Percentiles rank a stretch among this genome's conserved stretches.
Evolutionary conservation across 2,329 filamentous ascomycete species (phyloP).

Genomic region (Sporothrix brasiliensis): DNA sequence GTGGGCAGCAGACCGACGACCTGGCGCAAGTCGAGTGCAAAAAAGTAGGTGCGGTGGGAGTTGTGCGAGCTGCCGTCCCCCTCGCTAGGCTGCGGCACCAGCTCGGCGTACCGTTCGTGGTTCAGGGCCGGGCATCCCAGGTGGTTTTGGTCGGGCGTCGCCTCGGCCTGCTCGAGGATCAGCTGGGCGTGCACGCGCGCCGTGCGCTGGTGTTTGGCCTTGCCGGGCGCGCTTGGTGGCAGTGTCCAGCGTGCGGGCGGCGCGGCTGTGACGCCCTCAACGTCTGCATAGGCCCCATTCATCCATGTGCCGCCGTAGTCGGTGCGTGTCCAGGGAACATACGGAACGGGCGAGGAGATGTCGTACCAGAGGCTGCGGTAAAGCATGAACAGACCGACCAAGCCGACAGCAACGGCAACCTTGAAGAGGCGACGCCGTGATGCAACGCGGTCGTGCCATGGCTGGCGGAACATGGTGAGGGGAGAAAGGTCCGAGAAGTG

Average conservation of each 20-base stretch:
- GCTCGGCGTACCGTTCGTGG: neutral
- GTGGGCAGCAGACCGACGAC: slow-evolving; percentile 12
- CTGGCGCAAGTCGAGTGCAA: slow-evolving; percentile 2
- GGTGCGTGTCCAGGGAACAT: slow-evolving; percentile 15
- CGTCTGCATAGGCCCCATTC: neutral
- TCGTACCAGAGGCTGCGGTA: slow-evolving; percentile 21
- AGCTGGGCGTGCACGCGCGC: neutral
- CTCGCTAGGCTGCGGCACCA: neutral
- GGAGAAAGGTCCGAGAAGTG: neutral
- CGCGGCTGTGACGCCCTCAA: neutral
- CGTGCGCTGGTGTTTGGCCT: neutral
- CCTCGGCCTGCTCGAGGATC: slow-evolving; percentile 1
- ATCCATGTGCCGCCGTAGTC: slow-evolving; percentile 25
- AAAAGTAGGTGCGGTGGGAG: neutral
- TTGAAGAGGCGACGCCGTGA: slow-evolving; percentile 5
- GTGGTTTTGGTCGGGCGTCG: neutral
- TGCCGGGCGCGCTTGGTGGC: neutral
- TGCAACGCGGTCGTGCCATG: slow-evolving; percentile 4
- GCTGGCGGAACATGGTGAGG: slow-evolving; percentile 4
- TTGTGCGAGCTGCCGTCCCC: no score
- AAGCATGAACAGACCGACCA: neutral
- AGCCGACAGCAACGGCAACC: neutral
- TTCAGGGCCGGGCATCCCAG: neutral
- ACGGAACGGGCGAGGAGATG: slow-evolving; percentile 21
- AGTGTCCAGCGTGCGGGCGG: neutral